Evolutionary conservation across 139 green algal genomes (phyloP).

Genomic region (Picochlorum sp.): DNA sequence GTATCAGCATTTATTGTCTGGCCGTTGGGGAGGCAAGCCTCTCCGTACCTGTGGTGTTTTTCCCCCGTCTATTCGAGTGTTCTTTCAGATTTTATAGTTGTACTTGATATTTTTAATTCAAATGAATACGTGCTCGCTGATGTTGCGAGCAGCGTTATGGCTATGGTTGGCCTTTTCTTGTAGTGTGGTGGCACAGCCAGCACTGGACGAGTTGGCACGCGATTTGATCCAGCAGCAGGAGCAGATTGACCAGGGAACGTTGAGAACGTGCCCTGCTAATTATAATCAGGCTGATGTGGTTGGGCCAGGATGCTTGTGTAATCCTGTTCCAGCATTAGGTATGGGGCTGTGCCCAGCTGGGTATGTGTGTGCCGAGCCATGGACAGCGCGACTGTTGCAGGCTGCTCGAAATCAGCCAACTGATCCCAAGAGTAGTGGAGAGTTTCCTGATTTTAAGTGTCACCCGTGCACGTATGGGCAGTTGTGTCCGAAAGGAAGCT

Average conservation of each 20-base stretch:
- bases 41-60: no score
- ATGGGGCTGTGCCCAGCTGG: slow-evolving; percentile 21
- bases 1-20: no score
- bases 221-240: slow-evolving; percentile 1
- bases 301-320: slow-evolving; percentile 28
- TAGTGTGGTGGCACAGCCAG: no score
- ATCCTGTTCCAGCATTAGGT: slow-evolving; percentile 1
- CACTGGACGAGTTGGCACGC: neutral
- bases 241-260: neutral
- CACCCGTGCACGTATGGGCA: slow-evolving; percentile 32
- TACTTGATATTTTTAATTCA: no score
- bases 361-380: slow-evolving; percentile 24
- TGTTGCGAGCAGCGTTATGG: no score
- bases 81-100: no score
- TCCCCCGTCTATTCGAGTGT: no score
- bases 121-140: no score
- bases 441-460: slow-evolving; percentile 17
- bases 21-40: no score
- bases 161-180: no score
- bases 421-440: neutral
- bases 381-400: slow-evolving; percentile 4
- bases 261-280: neutral
- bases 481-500: slow-evolving; percentile 27
- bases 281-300: neutral
- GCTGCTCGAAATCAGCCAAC: neutral